These are phyloP conservation scores for Cyberlindnera nakhonratchasimensis DNA, from an alignment of 805 yeast genomes.

Conservation along the genomic window DNA sequence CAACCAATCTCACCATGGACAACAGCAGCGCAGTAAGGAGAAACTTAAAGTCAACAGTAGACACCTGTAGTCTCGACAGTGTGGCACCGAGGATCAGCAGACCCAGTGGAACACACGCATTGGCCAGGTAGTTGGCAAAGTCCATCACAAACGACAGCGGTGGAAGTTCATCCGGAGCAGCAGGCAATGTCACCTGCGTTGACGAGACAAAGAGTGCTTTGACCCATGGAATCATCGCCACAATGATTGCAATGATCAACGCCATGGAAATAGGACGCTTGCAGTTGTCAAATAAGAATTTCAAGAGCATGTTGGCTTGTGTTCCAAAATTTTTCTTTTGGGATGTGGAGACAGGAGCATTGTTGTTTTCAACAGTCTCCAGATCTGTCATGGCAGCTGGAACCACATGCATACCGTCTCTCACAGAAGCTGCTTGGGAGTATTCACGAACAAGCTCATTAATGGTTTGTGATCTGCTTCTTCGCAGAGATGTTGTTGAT, in stretches of 20 bases:
- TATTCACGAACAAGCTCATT: slow-evolving; percentile 49
- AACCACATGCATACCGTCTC: slow-evolving; percentile 16
- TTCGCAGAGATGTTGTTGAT: slow-evolving; percentile 15
- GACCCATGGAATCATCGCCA: slow-evolving; percentile 87
- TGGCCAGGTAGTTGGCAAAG: slow-evolving; percentile 71
- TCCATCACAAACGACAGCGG: slow-evolving; percentile 87
- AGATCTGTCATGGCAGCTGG: slow-evolving; percentile 25
- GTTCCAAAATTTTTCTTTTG: not conserved
- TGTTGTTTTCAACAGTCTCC: slow-evolving; percentile 7
- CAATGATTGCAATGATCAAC: slow-evolving; percentile 56
- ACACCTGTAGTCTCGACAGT: slow-evolving; percentile 67
- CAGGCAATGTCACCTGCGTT: slow-evolving; percentile 41
- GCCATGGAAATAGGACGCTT: slow-evolving; percentile 72
- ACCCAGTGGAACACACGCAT: slow-evolving; percentile 90
- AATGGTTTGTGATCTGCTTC: slow-evolving; percentile 32
- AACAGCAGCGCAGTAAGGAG: slow-evolving; percentile 51
- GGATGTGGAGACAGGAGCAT: not conserved
- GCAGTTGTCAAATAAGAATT: slow-evolving; percentile 48
- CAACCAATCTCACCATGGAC: slow-evolving; percentile 54
- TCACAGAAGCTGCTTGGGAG: slow-evolving; percentile 25
- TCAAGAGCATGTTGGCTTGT: slow-evolving; percentile 12
- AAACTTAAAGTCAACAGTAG: slow-evolving; percentile 36
- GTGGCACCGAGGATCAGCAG: slow-evolving; percentile 84
- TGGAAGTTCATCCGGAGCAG: slow-evolving; percentile 86
- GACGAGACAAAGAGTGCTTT: slow-evolving; percentile 65